Evolutionary conservation across 139 green algal species (phyloP).

Genomic region (Bryopsis sp.): DNA sequence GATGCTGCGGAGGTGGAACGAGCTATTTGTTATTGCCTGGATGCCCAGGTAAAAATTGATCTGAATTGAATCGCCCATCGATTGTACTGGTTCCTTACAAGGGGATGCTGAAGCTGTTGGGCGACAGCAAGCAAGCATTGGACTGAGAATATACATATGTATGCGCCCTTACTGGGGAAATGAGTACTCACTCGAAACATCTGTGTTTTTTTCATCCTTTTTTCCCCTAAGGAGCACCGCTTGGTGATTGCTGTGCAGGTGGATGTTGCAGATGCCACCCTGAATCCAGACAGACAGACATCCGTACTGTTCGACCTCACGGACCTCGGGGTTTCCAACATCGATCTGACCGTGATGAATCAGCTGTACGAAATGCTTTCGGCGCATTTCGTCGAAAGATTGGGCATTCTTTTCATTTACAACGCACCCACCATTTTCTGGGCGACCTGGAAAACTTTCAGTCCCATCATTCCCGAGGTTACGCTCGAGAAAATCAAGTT

Average conservation of each 20-base stretch:
- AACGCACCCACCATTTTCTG: constrained; percentile 32
- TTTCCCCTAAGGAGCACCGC: too few species aligned
- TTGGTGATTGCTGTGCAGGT: neutral
- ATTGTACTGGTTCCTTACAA: too few species aligned
- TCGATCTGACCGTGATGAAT: constrained; percentile 33
- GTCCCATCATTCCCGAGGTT: constrained; percentile 22
- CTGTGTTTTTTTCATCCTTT: too few species aligned
- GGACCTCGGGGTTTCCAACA: constrained; percentile 24
- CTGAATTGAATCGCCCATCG: too few species aligned
- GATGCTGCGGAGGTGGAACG: constrained; percentile 29
- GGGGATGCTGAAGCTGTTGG: too few species aligned
- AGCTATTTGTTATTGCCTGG: constrained; percentile 28
- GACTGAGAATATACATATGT: too few species aligned
- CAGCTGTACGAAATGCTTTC: constrained; percentile 27
- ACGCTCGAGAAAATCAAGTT: constrained; percentile 29
- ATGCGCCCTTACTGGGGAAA: neutral
- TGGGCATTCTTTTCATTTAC: constrained; percentile 15
- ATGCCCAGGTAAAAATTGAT: too few species aligned
- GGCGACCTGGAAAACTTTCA: constrained; percentile 28
- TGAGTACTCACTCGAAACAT: neutral
- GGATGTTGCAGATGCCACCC: neutral
- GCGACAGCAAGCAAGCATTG: too few species aligned
- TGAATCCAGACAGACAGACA: constrained; percentile 26
- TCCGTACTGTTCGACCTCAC: constrained; percentile 30
- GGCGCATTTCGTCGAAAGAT: constrained; percentile 28